Conservation (phyloP, 2,329 filamentous ascomycete genomes). For the Drechslerella coelobrocha region DNA sequence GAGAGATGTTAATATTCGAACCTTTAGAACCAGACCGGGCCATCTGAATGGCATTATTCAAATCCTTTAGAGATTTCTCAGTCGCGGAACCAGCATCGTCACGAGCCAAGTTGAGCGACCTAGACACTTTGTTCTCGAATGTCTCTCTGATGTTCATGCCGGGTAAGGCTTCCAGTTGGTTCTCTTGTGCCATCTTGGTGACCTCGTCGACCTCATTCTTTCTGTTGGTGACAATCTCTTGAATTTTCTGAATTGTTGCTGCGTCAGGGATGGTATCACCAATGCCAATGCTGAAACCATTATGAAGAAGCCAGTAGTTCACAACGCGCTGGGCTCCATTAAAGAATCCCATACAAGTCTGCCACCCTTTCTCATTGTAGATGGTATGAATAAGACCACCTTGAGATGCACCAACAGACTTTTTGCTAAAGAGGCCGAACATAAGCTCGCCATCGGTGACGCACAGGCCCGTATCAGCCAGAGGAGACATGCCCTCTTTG, state of each 20-base stretch:
- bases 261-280: conserved; percentile 96
- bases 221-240: conserved; percentile 78
- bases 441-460: conserved; percentile 88
- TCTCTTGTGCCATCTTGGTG: conserved; percentile 79
- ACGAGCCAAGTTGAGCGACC: conserved; percentile 91
- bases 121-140: conserved; percentile 96
- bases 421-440: conserved; percentile 90
- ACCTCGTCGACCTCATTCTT: conserved; percentile 81
- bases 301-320: conserved; percentile 95
- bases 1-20: conserved; percentile 98
- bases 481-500: conserved; percentile 66
- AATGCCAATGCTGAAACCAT: conserved; percentile 97
- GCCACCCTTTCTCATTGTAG: conserved; percentile 90
- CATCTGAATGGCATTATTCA: conserved; percentile 97
- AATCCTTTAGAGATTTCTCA: conserved; percentile 88
- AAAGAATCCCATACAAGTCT: conserved; percentile 90
- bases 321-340: conserved; percentile 94
- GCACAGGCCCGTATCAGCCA: conserved; percentile 78
- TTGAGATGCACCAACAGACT: conserved; percentile 85
- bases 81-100: conserved; percentile 94
- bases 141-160: conserved; percentile 99
- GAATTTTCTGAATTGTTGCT: conserved; percentile 81
- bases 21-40: conserved; percentile 96
- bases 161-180: conserved; percentile 86
- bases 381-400: conserved; percentile 94